phyloP scores from a whole-genome alignment of 371 early-diverging fungal genomes.

The Paramicrosporidium saccamoebae region DNA sequence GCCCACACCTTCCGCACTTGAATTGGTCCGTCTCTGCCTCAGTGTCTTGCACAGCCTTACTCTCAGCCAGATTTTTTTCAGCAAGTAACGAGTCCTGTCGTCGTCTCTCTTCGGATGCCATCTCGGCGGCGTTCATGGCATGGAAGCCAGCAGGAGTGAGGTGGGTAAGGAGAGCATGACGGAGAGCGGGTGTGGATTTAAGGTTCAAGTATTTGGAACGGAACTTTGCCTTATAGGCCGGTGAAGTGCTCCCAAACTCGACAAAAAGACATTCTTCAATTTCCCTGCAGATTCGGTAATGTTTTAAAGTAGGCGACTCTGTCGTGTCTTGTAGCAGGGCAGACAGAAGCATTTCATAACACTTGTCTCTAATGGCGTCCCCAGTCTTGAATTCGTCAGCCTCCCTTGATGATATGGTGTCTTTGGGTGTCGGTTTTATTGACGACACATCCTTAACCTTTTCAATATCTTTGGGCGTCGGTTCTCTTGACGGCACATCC shows the following conservation, averaged over 20 bases:
- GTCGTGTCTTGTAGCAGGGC: conserved; percentile 27
- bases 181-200: conserved; percentile 38
- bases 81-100: conserved; percentile 25
- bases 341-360: conserved; percentile 43
- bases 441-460: too few species aligned
- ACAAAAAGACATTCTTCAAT: conserved; percentile 28
- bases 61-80: conserved; percentile 31
- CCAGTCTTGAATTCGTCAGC: conserved; percentile 16
- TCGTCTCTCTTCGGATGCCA: conserved; percentile 53
- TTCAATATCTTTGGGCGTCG: conserved; percentile 4
- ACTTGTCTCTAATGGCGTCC: conserved; percentile 36
- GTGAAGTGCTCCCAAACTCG: conserved; percentile 11
- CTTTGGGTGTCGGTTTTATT: not conserved
- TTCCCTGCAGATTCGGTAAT: conserved; percentile 15
- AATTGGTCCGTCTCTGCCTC: conserved; percentile 76
- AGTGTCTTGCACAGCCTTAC: conserved; percentile 32
- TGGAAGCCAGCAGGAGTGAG: conserved; percentile 22
- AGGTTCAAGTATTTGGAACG: conserved; percentile 45
- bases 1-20: conserved; percentile 71
- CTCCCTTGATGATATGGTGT: conserved; percentile 13
- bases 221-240: conserved; percentile 35
- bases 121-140: conserved; percentile 43
- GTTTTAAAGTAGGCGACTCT: conserved; percentile 18
- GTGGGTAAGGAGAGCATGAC: conserved; percentile 23
- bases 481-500: conserved; percentile 8